phyloP scores from a whole-genome alignment of 1,284 basidiomycete genomes.

The Earliella scabrosa region DNA sequence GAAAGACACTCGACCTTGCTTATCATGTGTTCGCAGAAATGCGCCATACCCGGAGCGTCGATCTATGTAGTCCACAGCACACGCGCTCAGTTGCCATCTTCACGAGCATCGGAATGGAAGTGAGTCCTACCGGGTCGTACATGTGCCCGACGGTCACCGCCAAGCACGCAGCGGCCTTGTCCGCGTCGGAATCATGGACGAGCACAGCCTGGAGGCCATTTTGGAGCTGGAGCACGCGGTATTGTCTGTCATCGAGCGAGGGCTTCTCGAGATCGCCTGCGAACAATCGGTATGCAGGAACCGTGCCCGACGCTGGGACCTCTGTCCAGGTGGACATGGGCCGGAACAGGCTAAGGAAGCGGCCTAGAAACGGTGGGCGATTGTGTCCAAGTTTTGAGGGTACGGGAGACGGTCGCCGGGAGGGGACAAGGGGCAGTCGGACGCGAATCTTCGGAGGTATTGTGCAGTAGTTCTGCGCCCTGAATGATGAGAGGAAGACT shows the following conservation, averaged over 20 bases:
- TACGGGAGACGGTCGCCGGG: constrained; percentile 17
- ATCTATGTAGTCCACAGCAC: constrained; percentile 26
- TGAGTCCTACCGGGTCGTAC: constrained; percentile 55
- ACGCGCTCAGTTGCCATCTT: not conserved
- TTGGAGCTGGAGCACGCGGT: constrained; percentile 58
- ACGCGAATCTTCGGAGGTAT: constrained; percentile 4
- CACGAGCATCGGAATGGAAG: not conserved
- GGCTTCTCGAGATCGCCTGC: constrained; percentile 45
- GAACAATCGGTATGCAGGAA: constrained; percentile 28
- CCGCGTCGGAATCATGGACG: constrained; percentile 61
- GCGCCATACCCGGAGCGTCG: constrained; percentile 51
- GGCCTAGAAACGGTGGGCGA: constrained; percentile 9
- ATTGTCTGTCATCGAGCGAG: constrained; percentile 46
- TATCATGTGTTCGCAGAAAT: constrained; percentile 69
- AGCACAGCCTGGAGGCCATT: constrained; percentile 67
- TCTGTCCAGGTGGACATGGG: constrained; percentile 20
- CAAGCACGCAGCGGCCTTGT: constrained; percentile 70
- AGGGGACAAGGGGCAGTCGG: constrained; percentile 6
- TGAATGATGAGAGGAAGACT: not conserved
- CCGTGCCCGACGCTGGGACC: constrained; percentile 15
- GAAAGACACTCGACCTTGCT: constrained; percentile 28
- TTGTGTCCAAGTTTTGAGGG: constrained; percentile 20
- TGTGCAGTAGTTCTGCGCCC: not conserved
- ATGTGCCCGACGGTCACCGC: constrained; percentile 69
- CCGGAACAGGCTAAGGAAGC: not conserved